Evolutionary conservation across 2,329 filamentous ascomycete species (phyloP).

Genomic region (Uncinocarpus reesii): DNA sequence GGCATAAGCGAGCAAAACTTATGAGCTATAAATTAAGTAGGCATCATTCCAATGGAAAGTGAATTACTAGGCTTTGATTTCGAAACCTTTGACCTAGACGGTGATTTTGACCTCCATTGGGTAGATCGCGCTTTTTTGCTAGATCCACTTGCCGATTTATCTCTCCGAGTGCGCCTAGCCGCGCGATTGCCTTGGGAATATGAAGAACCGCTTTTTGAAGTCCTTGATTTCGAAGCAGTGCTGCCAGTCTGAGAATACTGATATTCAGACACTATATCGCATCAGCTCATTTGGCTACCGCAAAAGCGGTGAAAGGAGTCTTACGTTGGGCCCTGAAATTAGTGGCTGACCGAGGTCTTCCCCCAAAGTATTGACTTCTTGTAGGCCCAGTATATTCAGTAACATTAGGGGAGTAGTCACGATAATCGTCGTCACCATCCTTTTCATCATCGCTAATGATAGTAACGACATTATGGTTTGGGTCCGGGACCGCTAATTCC

Average conservation of each 20-base stretch:
- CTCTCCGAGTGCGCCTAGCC: neutral
- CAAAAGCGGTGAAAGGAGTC: neutral
- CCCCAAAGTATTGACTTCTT: slow-evolving; percentile 5
- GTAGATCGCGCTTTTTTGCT: slow-evolving; percentile 9
- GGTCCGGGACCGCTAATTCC: slow-evolving; percentile 31
- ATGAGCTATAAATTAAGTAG: slow-evolving; percentile 21
- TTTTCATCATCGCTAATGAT: slow-evolving; percentile 35
- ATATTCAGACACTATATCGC: slow-evolving; percentile 13
- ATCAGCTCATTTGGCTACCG: neutral
- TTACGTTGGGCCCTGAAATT: slow-evolving; percentile 6
- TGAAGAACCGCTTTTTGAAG: slow-evolving; percentile 2
- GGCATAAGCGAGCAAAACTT: neutral
- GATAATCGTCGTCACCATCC: slow-evolving; percentile 22
- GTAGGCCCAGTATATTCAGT: neutral
- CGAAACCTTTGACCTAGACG: too few relatives aligned
- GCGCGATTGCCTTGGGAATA: slow-evolving; percentile 6
- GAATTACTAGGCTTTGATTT: slow-evolving; percentile 8
- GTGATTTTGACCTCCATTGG: slow-evolving; percentile 6
- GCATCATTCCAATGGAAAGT: slow-evolving; percentile 32
- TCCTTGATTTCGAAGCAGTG: neutral
- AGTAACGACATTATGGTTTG: slow-evolving; percentile 39
- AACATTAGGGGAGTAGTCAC: slow-evolving; percentile 6
- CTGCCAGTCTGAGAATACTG: slow-evolving; percentile 13
- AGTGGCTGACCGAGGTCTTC: neutral
- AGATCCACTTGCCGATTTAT: neutral